Percentiles rank a stretch among this genome's conserved stretches.
Evolutionary conservation across 2,329 filamentous ascomycete genomes (phyloP).

Genomic region (Colletotrichum sp.): DNA sequence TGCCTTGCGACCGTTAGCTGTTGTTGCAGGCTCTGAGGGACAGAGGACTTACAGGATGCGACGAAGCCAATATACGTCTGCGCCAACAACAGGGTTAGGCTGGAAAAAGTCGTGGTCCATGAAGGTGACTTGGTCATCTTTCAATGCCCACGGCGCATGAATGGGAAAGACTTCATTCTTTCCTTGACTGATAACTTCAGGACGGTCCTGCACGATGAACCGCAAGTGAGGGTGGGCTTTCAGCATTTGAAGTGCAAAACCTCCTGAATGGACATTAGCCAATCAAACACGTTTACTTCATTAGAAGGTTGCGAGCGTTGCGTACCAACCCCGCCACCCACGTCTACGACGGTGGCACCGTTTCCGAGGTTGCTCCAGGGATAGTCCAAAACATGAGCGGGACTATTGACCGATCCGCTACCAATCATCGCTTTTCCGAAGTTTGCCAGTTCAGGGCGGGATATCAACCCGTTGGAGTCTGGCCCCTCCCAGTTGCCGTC

Average conservation of each 20-base stretch:
- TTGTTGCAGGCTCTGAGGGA: neutral
- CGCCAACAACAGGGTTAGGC: constrained; percentile 30
- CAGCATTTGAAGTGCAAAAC: constrained; percentile 31
- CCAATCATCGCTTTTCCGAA: neutral
- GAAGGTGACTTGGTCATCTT: constrained; percentile 23
- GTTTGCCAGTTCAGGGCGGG: neutral
- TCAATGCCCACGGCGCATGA: constrained; percentile 25
- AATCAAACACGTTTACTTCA: neutral
- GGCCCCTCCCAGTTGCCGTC: neutral
- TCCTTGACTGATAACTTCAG: constrained; percentile 28
- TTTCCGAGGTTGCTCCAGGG: neutral
- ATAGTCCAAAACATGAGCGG: neutral
- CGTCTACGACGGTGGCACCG: neutral
- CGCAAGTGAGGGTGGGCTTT: constrained; percentile 34
- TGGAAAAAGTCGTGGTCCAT: constrained; percentile 36
- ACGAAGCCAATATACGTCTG: constrained; percentile 37
- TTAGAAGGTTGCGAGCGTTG: neutral
- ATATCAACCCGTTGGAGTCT: neutral
- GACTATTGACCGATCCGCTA: neutral
- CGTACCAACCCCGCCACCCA: neutral
- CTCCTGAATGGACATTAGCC: constrained; percentile 24
- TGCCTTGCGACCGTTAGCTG: constrained; percentile 21
- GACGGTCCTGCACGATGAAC: constrained; percentile 41
- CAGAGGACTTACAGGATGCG: constrained; percentile 24
- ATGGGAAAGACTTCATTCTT: constrained; percentile 31